These are phyloP conservation scores for Staphylotrichum longicolle DNA, from an alignment of 495 filamentous ascomycete genomes.

Conservation along the genomic window DNA sequence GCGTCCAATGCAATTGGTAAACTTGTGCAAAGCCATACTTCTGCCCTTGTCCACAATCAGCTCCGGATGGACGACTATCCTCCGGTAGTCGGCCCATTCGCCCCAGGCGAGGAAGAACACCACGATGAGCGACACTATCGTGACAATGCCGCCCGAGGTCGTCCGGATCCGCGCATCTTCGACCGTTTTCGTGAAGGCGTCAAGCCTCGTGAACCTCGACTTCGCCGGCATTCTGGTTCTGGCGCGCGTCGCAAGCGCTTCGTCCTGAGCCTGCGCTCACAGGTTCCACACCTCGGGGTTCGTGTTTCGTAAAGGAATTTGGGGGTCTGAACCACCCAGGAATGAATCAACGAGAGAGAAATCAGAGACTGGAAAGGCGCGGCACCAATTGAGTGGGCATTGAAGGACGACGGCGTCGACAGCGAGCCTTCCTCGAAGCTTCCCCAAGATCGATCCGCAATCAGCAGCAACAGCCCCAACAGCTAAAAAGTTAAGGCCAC, in stretches of 20 bases:
- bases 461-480: conserved; percentile 13
- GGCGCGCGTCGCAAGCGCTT: conserved; percentile 15
- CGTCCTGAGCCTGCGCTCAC: background rate
- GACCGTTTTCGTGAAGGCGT: conserved; percentile 98
- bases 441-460: background rate
- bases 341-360: background rate
- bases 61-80: conserved; percentile 84
- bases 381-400: conserved; percentile 27
- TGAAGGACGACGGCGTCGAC: conserved; percentile 1
- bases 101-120: conserved; percentile 88
- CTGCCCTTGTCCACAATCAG: conserved; percentile 94
- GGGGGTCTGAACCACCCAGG: background rate
- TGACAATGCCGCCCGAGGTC: conserved; percentile 95
- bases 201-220: conserved; percentile 90
- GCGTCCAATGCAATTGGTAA: background rate
- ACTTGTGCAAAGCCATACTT: conserved; percentile 51
- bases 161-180: conserved; percentile 97
- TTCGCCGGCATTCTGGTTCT: conserved; percentile 56
- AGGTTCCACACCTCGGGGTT: conserved; percentile 11
- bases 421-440: conserved; percentile 1
- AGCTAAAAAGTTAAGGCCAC: conserved; percentile 34
- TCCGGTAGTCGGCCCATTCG: conserved; percentile 92
- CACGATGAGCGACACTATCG: conserved; percentile 80
- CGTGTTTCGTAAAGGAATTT: background rate
- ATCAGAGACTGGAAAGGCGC: conserved; percentile 13